Percentiles rank a stretch among this genome's conserved stretches.
Evolutionary conservation across 169 alveolate species (phyloP).

Genomic region (Plasmodium chabaudi): DNA sequence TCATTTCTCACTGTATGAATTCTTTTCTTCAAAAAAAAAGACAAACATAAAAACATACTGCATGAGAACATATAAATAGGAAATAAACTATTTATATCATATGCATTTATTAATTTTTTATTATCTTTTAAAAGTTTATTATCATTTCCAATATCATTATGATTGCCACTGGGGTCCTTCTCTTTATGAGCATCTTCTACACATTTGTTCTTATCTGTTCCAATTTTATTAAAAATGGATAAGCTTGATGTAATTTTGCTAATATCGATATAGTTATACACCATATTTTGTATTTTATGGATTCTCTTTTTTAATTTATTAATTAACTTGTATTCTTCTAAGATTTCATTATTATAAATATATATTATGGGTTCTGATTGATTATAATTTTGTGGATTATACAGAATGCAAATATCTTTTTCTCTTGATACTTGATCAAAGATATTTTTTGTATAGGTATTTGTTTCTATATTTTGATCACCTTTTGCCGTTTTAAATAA

Average conservation of each 20-base stretch:
- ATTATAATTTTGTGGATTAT: conserved; percentile 35
- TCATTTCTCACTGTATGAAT: conserved; percentile 27
- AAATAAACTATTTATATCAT: conserved; percentile 68
- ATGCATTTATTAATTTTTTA: conserved; percentile 31
- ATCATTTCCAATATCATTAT: neutral
- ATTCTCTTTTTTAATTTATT: conserved; percentile 29
- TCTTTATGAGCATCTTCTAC: neutral
- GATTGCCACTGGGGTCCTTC: neutral
- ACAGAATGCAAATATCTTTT: conserved; percentile 36
- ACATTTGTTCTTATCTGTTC: neutral
- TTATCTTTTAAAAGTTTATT: conserved; percentile 7
- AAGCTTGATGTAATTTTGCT: neutral
- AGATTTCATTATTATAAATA: conserved; percentile 45
- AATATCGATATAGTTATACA: neutral
- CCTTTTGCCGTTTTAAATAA: neutral
- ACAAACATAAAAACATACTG: conserved; percentile 63
- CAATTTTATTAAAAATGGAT: neutral
- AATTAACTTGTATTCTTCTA: conserved; percentile 18
- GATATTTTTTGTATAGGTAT: conserved; percentile 62
- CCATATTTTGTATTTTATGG: conserved; percentile 4
- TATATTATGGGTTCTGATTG: conserved; percentile 70
- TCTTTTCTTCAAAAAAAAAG: conserved; percentile 75
- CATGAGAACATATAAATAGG: conserved; percentile 76
- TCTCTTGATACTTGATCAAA: conserved; percentile 58
- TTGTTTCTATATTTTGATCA: conserved; percentile 16